phyloP scores from a whole-genome alignment of 1,139 yeast species.

The Geotrichum europaeum region DNA sequence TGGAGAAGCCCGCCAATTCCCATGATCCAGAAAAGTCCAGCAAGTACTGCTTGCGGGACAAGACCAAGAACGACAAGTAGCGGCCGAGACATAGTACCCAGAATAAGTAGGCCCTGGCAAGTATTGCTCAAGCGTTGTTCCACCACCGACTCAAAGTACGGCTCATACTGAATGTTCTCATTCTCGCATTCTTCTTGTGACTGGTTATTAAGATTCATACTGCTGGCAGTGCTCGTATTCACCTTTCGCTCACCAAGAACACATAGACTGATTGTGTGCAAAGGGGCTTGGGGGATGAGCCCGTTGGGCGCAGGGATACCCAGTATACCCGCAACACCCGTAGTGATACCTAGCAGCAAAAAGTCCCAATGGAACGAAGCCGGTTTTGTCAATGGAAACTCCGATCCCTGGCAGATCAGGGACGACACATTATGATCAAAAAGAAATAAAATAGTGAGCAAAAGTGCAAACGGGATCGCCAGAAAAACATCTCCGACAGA shows the following conservation, averaged over 20 bases:
- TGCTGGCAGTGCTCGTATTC: background rate
- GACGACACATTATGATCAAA: constrained; percentile 95
- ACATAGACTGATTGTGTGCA: constrained; percentile 76
- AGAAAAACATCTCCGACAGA: constrained; percentile 70
- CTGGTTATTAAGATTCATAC: background rate
- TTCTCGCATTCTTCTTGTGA: constrained; percentile 32
- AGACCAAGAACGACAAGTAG: constrained; percentile 69
- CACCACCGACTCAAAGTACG: constrained; percentile 47
- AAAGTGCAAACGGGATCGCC: constrained; percentile 87
- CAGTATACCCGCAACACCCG: constrained; percentile 77
- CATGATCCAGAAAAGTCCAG: constrained; percentile 92
- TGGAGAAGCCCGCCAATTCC: constrained; percentile 72
- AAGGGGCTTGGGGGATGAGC: constrained; percentile 91
- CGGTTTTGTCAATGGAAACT: constrained; percentile 78
- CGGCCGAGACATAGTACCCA: constrained; percentile 89
- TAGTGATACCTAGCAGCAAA: constrained; percentile 72
- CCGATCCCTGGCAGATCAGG: constrained; percentile 79
- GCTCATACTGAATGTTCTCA: constrained; percentile 18
- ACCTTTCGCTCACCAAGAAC: constrained; percentile 34
- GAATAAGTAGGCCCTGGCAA: constrained; percentile 71
- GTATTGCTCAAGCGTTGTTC: constrained; percentile 87
- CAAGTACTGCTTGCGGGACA: constrained; percentile 90
- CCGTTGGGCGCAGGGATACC: constrained; percentile 98
- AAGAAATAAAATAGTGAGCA: constrained; percentile 76
- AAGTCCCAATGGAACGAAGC: constrained; percentile 93